Conservation (phyloP, 805 yeast genomes). For the Kodamaea hsintzibuensis region DNA sequence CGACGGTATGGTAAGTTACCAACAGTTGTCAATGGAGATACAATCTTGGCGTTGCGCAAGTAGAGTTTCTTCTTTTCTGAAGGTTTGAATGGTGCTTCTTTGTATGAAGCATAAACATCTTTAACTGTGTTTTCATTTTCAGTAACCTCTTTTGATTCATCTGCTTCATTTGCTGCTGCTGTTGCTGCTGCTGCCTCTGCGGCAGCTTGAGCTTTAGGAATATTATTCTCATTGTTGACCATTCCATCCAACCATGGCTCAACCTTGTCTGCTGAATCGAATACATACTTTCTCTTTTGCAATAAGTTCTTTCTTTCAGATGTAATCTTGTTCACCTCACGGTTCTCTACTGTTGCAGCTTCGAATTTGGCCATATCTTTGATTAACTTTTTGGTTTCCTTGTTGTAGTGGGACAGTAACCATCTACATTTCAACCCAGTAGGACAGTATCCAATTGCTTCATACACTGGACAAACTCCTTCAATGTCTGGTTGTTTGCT, state of each 20-base stretch:
- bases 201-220: conserved; percentile 36
- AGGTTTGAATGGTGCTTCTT: conserved; percentile 75
- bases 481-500: conserved; percentile 70
- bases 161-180: conserved; percentile 14
- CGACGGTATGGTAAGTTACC: conserved; percentile 96
- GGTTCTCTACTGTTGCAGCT: conserved; percentile 32
- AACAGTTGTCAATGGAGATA: conserved; percentile 95
- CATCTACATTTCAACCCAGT: conserved; percentile 92
- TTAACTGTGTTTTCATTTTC: conserved; percentile 10
- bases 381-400: conserved; percentile 44
- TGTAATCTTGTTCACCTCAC: conserved; percentile 65
- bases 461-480: conserved; percentile 83
- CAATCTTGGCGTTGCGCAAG: conserved; percentile 73
- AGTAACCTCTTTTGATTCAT: conserved; percentile 10
- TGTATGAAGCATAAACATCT: conserved; percentile 50
- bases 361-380: conserved; percentile 45
- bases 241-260: conserved; percentile 65
- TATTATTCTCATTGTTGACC: conserved; percentile 44
- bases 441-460: conserved; percentile 85
- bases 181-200: conserved; percentile 28
- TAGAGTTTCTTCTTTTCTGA: conserved; percentile 80
- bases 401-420: conserved; percentile 68
- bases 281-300: conserved; percentile 62
- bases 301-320: conserved; percentile 46
- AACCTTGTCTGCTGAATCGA: conserved; percentile 57